Conservation (phyloP, 2,329 filamentous ascomycete genomes). For the Aureobasidium zeae region DNA sequence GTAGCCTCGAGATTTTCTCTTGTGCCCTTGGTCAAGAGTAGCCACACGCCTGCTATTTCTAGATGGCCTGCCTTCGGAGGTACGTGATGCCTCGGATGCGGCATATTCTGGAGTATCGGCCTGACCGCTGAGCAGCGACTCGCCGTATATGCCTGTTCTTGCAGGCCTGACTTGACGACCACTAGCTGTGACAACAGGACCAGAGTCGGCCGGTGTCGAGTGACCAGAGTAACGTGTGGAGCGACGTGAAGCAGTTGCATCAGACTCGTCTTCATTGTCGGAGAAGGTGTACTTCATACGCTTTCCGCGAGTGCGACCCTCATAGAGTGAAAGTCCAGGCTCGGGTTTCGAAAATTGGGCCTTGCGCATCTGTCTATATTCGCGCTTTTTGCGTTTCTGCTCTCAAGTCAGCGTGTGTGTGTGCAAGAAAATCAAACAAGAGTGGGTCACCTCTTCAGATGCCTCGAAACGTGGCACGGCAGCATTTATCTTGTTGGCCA, state of each 20-base stretch:
- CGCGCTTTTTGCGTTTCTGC: constrained; percentile 83
- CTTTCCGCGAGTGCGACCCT: constrained; percentile 92
- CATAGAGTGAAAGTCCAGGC: constrained; percentile 84
- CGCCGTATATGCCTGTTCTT: constrained; percentile 53
- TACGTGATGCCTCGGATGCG: constrained; percentile 36
- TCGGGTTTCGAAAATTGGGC: constrained; percentile 82
- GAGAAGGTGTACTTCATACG: constrained; percentile 94
- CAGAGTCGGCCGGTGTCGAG: constrained; percentile 62
- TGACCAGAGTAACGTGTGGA: constrained; percentile 58
- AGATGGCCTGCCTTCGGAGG: constrained; percentile 36
- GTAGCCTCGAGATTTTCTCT: constrained; percentile 44
- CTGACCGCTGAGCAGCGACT: constrained; percentile 49
- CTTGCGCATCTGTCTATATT: constrained; percentile 79
- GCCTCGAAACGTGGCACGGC: constrained; percentile 87
- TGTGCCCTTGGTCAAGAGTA: constrained; percentile 29
- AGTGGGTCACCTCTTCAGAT: constrained; percentile 64
- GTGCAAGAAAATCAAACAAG: background rate
- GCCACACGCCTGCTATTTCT: constrained; percentile 24
- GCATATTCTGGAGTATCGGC: constrained; percentile 35
- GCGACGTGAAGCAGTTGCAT: constrained; percentile 53
- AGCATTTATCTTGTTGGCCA: constrained; percentile 66
- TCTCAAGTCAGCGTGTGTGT: constrained; percentile 17
- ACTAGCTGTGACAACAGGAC: constrained; percentile 65
- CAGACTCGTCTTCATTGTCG: constrained; percentile 73
- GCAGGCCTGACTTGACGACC: constrained; percentile 73